phyloP scores from a whole-genome alignment of 257 asterid species.

The Echium plantagineum region DNA sequence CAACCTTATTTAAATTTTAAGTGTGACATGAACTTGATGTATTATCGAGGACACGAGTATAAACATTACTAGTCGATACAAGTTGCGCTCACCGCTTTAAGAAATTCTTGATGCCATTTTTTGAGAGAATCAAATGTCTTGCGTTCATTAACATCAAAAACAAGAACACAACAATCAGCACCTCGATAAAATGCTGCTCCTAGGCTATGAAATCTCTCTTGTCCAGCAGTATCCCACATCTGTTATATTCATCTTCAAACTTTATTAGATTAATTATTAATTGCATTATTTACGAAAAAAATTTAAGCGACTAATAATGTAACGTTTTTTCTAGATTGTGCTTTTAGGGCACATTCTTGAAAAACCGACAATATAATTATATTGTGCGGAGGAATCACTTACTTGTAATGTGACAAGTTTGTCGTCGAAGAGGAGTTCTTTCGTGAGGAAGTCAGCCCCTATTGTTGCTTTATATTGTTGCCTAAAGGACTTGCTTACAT shows the following conservation, averaged over 20 bases:
- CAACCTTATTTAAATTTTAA: too few species aligned
- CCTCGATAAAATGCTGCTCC: constrained; percentile 87
- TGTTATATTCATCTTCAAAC: constrained; percentile 8
- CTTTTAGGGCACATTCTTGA: too few species aligned
- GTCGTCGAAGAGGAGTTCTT: constrained; percentile 53
- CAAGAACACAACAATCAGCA: constrained; percentile 81
- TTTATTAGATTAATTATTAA: not conserved
- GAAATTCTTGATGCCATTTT: constrained; percentile 65
- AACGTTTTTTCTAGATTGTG: too few species aligned
- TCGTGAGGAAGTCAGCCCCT: constrained; percentile 85
- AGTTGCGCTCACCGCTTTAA: constrained; percentile 42
- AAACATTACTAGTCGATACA: too few species aligned
- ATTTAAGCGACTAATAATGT: not conserved
- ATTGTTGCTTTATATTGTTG: constrained; percentile 61
- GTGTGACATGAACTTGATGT: too few species aligned
- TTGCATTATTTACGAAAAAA: not conserved
- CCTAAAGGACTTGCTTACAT: constrained; percentile 43
- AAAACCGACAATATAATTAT: too few species aligned
- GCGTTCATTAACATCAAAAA: constrained; percentile 15
- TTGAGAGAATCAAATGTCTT: constrained; percentile 82
- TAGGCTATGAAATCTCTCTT: constrained; percentile 77
- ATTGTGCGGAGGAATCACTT: constrained; percentile 7
- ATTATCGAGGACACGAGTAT: too few species aligned
- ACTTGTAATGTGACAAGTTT: constrained; percentile 70
- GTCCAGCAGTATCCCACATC: constrained; percentile 98